Conservation (phyloP, 495 filamentous ascomycete genomes). For the Hypoxylon perforatum region DNA sequence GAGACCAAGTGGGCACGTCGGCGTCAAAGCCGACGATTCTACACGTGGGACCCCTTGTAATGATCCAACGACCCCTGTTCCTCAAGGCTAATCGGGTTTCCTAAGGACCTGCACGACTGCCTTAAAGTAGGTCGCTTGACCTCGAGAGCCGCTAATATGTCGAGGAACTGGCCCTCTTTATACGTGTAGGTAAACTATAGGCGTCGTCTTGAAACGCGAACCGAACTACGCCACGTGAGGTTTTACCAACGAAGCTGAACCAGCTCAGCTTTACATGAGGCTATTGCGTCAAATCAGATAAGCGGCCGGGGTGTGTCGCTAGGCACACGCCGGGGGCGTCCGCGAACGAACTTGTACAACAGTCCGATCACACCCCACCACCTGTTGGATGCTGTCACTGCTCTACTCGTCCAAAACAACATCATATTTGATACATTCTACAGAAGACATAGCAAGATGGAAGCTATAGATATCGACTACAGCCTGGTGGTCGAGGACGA, state of each 20-base stretch:
- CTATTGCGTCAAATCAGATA: slow-evolving; percentile 24
- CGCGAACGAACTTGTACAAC: slow-evolving; percentile 17
- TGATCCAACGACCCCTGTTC: slow-evolving; percentile 17
- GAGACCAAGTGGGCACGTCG: slow-evolving; percentile 26
- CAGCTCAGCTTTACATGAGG: slow-evolving; percentile 36
- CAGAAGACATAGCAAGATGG: slow-evolving; percentile 33
- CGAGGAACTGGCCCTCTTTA: slow-evolving; percentile 11
- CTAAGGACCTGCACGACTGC: slow-evolving; percentile 33
- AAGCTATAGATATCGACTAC: slow-evolving; percentile 49
- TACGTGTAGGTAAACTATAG: slow-evolving; percentile 38
- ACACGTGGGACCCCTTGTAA: slow-evolving; percentile 18
- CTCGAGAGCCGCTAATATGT: slow-evolving; percentile 13
- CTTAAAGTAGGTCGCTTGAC: slow-evolving; percentile 32
- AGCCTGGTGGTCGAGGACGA: slow-evolving; percentile 56
- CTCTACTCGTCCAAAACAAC: slow-evolving; percentile 29
- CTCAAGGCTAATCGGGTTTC: slow-evolving; percentile 18
- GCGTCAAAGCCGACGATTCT: slow-evolving; percentile 11
- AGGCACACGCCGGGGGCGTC: slow-evolving; percentile 18
- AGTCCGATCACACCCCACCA: slow-evolving; percentile 24
- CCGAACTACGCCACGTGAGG: slow-evolving; percentile 40
- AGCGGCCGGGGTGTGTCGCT: slow-evolving; percentile 1
- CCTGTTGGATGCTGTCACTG: slow-evolving; percentile 32
- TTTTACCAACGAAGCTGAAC: slow-evolving; percentile 33
- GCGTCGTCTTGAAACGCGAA: slow-evolving; percentile 30
- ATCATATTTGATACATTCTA: slow-evolving; percentile 4